Evolutionary conservation across 495 filamentous ascomycete species (phyloP), one percentile per base, ranked within the genome.

Genomic region (Daldinia decipiens): DNA sequence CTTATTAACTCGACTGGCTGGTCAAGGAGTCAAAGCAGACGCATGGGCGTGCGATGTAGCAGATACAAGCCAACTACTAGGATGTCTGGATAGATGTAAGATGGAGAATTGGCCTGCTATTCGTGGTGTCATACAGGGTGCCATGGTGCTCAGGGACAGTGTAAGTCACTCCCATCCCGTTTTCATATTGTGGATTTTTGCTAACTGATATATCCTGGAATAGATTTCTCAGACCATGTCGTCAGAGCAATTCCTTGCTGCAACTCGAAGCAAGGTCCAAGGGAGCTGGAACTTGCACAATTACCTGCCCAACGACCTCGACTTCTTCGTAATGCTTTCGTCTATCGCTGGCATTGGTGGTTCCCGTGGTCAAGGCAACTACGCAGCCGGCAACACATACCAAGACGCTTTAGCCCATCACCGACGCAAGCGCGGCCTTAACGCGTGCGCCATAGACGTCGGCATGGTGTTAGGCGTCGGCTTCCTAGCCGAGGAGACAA

Each of bases 321-420:
- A 86, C 71, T 88, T 87, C 77, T 88, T 84, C 79, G 70, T 88
- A 62, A 81, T 88, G 79, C 74, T 87, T 1, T 85, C 70, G 1
- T 89, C 87, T 5, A 67, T 84, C 0, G 74, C 82, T 3, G 84
- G 80, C 17, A 71, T 83, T 1, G 69, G 87, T 24, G 87, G 87
- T 0, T 82, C 77, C 50, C 67, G 76, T 7, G 80, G 82, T 0
- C 88, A 90, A 72, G 77, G 82, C 34, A 85, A 86, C 29, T 90
- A 90, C 70, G 78, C 85, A 6, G 85, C 86, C 0, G 85, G 81
- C 5, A 87, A 87, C 64, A 79, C 82, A 9, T 89, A 83, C 70
- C 73, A 85, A 15, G 85, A 85, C 58, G 76, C 80, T 0, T 71
- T 85, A 27, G 77, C 76, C 1, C 78, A 77, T 32, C 65, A 80